Base-by-base conservation (phyloP, 2,329 filamentous ascomycete species). In the Xylaria sp. region DNA sequence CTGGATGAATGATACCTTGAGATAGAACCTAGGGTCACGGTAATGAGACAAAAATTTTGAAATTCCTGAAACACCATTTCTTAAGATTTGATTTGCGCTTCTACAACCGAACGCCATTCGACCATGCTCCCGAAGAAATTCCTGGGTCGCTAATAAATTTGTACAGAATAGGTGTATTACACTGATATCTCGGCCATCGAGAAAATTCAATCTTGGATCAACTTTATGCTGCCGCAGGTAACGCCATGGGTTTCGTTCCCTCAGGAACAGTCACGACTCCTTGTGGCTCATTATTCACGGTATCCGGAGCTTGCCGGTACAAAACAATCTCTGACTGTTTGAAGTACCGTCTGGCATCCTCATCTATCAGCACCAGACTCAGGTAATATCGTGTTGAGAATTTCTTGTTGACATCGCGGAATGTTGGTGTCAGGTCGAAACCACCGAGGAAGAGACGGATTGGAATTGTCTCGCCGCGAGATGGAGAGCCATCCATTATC, bases 401-500 rank as follows among this genome's bases (percentile, higher is more conserved):
- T 83, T 99, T 99, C 87, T 99, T 99, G 88, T 99, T 99, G 74
- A 99, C 97, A 80, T 99, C 96, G 70, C 96, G 92, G 88, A 99
- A 99, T 12, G 96, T 99, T 17, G 96, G 96, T 4, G 96, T 99
- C 71, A 99, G 83, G 81, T 99, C 97, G 79, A 99, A 99, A 61
- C 96, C 96, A 69, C 96, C 96, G 9, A 99, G 89, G 88, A 99
- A 99, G 64, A 99, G 86, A 75, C 96, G 89, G 78, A 99, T 99
- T 24, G 96, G 96, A 70, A 99, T 99, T 1, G 96, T 98, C 84
- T 87, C 90, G 87, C 93, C 94, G 84, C 96, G 88, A 61, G 94
- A 98, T 39, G 96, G 96, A n/a, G 95, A 98, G 68, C 96, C 96
- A 79, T 99, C 96, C 96, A 99, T 99, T 78, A 99, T 99, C 91